Evolutionary conservation across 2,329 filamentous ascomycete genomes (phyloP), one percentile per base, ranked within the genome.

Genomic region (Aspergillus sp.): DNA sequence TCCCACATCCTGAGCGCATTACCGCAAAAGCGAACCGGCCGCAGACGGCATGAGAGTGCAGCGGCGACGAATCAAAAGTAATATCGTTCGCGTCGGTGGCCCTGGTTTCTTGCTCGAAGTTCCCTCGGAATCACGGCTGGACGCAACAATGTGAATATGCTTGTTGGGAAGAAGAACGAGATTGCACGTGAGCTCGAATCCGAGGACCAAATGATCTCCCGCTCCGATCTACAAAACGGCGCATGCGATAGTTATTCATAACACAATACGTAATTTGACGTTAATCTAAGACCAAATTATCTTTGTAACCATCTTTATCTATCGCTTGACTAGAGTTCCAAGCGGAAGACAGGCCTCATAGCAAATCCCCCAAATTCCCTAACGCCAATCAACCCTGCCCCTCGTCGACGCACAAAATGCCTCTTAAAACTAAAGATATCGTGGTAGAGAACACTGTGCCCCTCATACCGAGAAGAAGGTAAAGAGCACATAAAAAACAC

Each of bases 1-100:
- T 69, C 66, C 70, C 68, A 68, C 73, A 75, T 75, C 70, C 72
- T 71, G 70, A 71, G 69, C 69, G 71, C 75, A 77, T 77, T 69
- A 72, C 71, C 66, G 64, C 62, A 65, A 64, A 62, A 60, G 65
- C 64, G 63, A 63, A 56, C 57, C 55, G 48, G 64, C 58, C 55
- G 58, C 56, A 58, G 56, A 55, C 57, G 54, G 63, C 67, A 69
- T 71, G 65, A 57, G 64, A 66, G 61, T 60, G 56, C 49, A 52
- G 55, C 59, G 51, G 49, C 58, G 40, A 53, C 44, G 39, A 77
- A 74, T 8, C 35, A 44, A 45, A 5, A 41, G 35, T 39, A 11
- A 44, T 39, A 12, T 27, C 49, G 47, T 24, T 75, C 24, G 80
- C 75, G 2, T 71, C n/a, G 74, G 46, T 55, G 21, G 41, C 47